Base-by-base conservation (phyloP, 371 early-diverging fungal species). In the Apophysomyces elegans region DNA sequence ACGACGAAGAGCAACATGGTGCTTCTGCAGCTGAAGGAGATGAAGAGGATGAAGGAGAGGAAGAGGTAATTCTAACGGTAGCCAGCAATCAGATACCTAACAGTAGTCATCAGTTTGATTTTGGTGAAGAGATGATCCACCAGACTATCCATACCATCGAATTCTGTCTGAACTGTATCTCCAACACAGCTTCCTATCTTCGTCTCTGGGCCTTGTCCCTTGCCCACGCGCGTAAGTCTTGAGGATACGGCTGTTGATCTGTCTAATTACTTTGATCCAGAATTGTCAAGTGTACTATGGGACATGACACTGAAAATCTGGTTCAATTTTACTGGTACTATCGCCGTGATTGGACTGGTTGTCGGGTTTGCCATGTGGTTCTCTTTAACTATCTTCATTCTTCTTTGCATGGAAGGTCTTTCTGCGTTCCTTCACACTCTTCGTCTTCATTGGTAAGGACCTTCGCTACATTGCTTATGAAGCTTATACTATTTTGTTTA, bases 201-300 rank as follows among this genome's bases (percentile, higher is more conserved):
- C 95, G 99, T 77, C 88, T 99, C 46, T 99, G 99, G 99, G 99
- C 99, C 38, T 86, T 99, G 69, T 96, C 96, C 50, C 90, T 99
- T 63, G 99, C 99, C 1, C 99, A 99, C 76, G 96, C 99, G 36
- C 99, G 90, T 91, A 83, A 66, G 81, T 78, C 12, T 5, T 16
- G 13, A 26, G 13, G 2, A 45, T 14, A 11, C 26, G 16, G 2
- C 16, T 43, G 44, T 63, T 39, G 54, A 56, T n/a, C 39, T 59
- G 41, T 56, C 32, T 26, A 26, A 26, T 26, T 26, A 2, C 7
- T 18, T 13, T 58, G 18, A 36, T 36, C 50, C 66, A 90, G 89
- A 99, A 83, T 84, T 99, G 46, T 99, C 99, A 1, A 93, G 93
- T 73, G 99, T 99, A 11, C 83, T 99, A 58, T 99, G 98, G 96